Evolutionary conservation across 2,329 filamentous ascomycete species (phyloP).

Genomic region (Chaetomium sp.): DNA sequence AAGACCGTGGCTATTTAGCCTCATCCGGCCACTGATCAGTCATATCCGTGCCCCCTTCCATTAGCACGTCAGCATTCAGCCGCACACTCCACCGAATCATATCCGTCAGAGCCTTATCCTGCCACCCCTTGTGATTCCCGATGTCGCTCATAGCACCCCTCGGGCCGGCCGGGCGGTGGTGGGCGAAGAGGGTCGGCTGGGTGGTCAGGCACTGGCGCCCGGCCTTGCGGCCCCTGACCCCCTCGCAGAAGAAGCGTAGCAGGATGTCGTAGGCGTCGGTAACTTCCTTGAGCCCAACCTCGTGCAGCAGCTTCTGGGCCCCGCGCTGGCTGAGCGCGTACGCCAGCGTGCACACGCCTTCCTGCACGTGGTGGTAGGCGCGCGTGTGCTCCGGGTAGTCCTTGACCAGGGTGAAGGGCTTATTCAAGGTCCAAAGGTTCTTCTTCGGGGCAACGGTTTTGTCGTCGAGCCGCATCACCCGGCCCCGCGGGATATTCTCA

Average conservation of each 20-base stretch:
- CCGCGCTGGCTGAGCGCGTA: conserved; percentile 48
- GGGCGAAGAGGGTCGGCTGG: conserved; percentile 50
- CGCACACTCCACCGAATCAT: conserved; percentile 46
- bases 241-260: conserved; percentile 48
- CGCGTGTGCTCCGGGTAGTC: conserved; percentile 47
- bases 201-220: conserved; percentile 46
- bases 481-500: conserved; percentile 35
- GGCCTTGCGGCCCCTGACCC: conserved; percentile 37
- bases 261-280: conserved; percentile 45
- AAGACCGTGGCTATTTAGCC: conserved; percentile 23
- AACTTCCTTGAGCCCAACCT: conserved; percentile 45
- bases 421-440: conserved; percentile 40
- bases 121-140: conserved; percentile 38
- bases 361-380: conserved; percentile 45
- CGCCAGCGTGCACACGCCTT: conserved; percentile 45
- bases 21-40: conserved; percentile 39
- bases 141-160: conserved; percentile 43
- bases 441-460: conserved; percentile 40
- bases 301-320: conserved; percentile 45
- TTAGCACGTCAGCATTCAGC: conserved; percentile 45
- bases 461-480: conserved; percentile 40
- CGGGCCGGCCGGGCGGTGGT: conserved; percentile 46
- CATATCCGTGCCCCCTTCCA: conserved; percentile 40
- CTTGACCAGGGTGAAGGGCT: conserved; percentile 40
- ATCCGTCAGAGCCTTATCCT: conserved; percentile 39